phyloP scores from a whole-genome alignment of 2,329 filamentous ascomycete species.

The Aureobasidium pullulans region DNA sequence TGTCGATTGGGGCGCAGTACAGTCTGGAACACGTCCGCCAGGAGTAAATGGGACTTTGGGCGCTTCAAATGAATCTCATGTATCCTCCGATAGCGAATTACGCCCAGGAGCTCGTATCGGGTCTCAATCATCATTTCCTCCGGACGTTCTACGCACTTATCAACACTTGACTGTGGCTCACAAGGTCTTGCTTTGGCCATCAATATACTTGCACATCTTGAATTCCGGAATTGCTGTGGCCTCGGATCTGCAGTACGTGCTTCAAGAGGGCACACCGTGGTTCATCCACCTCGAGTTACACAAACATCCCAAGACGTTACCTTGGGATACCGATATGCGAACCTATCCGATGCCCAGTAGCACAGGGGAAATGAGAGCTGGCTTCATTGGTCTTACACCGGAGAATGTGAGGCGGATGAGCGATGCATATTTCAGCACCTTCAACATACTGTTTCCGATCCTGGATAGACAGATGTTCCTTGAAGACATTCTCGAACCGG shows the following conservation, averaged over 20 bases:
- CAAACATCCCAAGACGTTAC: slow-evolving; percentile 24
- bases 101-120: background rate
- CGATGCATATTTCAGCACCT: slow-evolving; percentile 52
- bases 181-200: slow-evolving; percentile 45
- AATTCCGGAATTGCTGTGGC: slow-evolving; percentile 27
- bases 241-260: slow-evolving; percentile 29
- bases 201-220: slow-evolving; percentile 30
- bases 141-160: slow-evolving; percentile 10
- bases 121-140: background rate
- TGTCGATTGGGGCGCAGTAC: background rate
- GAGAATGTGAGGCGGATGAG: slow-evolving; percentile 45
- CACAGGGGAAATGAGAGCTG: slow-evolving; percentile 18
- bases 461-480: slow-evolving; percentile 51
- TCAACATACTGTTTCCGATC: slow-evolving; percentile 53
- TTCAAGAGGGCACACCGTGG: slow-evolving; percentile 34
- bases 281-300: slow-evolving; percentile 29
- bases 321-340: slow-evolving; percentile 23
- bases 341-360: slow-evolving; percentile 18
- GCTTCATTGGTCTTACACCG: slow-evolving; percentile 35
- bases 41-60: background rate
- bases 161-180: slow-evolving; percentile 37
- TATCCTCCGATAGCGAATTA: background rate
- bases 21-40: background rate
- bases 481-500: slow-evolving; percentile 38
- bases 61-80: background rate